phyloP scores from a whole-genome alignment of 1,284 basidiomycete species.

The Singerocomus inundabilis region DNA sequence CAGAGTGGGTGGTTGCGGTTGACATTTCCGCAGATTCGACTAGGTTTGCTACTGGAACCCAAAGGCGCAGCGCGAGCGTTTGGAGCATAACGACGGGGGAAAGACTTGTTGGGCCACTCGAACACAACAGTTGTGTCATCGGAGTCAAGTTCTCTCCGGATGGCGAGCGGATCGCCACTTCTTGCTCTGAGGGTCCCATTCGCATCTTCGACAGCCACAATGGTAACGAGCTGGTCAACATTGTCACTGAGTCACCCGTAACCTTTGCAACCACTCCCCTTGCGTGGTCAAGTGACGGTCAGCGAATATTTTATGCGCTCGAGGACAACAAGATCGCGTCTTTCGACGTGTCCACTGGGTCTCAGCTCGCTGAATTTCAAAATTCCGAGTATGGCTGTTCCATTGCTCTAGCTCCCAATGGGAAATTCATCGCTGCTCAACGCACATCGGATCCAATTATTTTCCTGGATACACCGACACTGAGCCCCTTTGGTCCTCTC shows the following conservation, averaged over 20 bases:
- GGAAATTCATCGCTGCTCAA: neutral
- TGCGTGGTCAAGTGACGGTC: neutral
- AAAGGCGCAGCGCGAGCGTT: no score
- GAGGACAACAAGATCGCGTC: neutral
- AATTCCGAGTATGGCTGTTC: no score
- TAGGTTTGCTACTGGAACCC: no score
- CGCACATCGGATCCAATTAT: rapidly evolving
- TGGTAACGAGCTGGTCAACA: neutral
- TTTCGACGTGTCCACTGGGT: neutral
- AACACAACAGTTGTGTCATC: neutral
- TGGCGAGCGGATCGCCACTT: neutral
- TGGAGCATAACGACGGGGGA: neutral
- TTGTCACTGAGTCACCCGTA: neutral
- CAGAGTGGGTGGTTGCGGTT: no score
- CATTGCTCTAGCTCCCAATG: neutral
- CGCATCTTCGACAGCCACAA: neutral
- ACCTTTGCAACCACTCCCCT: neutral
- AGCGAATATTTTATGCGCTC: neutral
- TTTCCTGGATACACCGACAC: neutral
- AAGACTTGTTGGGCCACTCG: neutral
- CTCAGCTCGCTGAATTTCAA: neutral
- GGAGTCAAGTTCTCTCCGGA: neutral
- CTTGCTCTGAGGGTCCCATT: neutral
- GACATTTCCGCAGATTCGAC: no score
- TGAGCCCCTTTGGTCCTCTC: neutral